A percentile compares a stretch with the other conserved stretches of the same genome.
phyloP scores from a whole-genome alignment of 2,329 filamentous ascomycete species.

The Fusarium metavorans region DNA sequence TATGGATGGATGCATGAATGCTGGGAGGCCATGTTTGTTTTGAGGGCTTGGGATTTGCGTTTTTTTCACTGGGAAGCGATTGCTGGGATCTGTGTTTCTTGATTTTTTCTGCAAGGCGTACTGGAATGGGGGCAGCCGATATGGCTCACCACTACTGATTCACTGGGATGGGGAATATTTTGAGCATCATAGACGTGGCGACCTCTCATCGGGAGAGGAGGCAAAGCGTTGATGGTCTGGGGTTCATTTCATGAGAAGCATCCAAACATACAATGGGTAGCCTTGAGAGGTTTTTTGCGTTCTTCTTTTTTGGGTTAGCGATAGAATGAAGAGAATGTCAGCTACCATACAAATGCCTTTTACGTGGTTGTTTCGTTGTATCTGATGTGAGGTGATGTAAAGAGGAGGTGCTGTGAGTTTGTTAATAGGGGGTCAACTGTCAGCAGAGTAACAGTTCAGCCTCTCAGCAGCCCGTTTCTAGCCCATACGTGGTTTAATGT shows the following conservation, averaged over 20 bases:
- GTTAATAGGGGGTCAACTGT: neutral
- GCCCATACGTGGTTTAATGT: neutral
- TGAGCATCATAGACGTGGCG: slow-evolving; percentile 9
- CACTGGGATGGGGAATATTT: slow-evolving; percentile 1
- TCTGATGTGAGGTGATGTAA: neutral
- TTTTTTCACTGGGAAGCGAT: slow-evolving; percentile 32
- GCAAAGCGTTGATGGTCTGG: slow-evolving; percentile 13
- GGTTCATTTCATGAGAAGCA: neutral
- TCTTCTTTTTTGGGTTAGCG: slow-evolving; percentile 9
- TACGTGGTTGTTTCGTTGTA: neutral
- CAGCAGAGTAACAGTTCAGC: neutral
- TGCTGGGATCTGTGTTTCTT: slow-evolving; percentile 18
- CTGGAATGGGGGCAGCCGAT: slow-evolving; percentile 30
- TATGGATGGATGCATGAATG: slow-evolving; percentile 37
- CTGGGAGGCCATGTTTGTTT: slow-evolving; percentile 28
- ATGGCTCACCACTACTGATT: slow-evolving; percentile 2
- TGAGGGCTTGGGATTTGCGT: neutral
- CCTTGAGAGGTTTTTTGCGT: neutral
- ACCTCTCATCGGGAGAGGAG: slow-evolving; percentile 2
- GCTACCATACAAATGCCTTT: neutral
- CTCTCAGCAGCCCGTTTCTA: neutral
- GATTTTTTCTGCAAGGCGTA: slow-evolving; percentile 31
- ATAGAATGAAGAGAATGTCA: slow-evolving; percentile 25
- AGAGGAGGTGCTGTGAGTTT: neutral
- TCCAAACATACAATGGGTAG: slow-evolving; percentile 7